Percentiles rank a stretch among this genome's conserved stretches.
Conservation (phyloP, 2,329 filamentous ascomycete genomes). For the Aspergillus sergii region DNA sequence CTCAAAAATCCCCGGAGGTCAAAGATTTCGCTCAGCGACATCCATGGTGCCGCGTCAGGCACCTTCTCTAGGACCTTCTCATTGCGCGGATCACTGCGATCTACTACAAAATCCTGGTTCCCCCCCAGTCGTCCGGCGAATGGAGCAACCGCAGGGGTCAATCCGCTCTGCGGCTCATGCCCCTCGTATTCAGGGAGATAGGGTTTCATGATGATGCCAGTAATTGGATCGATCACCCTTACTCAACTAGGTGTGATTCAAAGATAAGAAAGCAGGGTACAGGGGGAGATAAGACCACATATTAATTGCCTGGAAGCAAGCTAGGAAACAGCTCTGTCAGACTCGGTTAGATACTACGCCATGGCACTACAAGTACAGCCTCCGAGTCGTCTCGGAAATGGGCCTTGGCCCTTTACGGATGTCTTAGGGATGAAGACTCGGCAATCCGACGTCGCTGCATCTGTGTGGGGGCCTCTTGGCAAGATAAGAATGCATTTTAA, state of each 20-base stretch:
- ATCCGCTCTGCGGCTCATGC: constrained; percentile 3
- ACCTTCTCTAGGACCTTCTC: constrained; percentile 32
- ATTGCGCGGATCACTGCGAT: constrained; percentile 34
- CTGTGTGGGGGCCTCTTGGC: background rate
- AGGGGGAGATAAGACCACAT: background rate
- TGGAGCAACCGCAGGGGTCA: constrained; percentile 21
- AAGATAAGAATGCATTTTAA: background rate
- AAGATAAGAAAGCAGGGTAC: background rate
- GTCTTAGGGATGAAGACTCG: background rate
- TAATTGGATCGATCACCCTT: background rate
- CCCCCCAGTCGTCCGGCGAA: constrained; percentile 42
- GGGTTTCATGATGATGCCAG: background rate
- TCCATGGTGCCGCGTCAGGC: constrained; percentile 47
- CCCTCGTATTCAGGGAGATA: constrained; percentile 20
- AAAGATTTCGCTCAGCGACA: constrained; percentile 40
- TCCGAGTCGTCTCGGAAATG: background rate
- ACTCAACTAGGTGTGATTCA: background rate
- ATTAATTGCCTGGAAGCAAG: background rate
- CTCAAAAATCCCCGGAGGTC: constrained; percentile 38
- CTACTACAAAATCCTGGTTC: constrained; percentile 37
- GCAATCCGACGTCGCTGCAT: background rate
- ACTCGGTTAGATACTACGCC: background rate
- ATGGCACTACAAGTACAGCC: background rate
- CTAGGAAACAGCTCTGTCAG: background rate
- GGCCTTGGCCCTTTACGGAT: background rate